Conservation (phyloP, 2,329 filamentous ascomycete species). For the Grosmannia huntii region DNA sequence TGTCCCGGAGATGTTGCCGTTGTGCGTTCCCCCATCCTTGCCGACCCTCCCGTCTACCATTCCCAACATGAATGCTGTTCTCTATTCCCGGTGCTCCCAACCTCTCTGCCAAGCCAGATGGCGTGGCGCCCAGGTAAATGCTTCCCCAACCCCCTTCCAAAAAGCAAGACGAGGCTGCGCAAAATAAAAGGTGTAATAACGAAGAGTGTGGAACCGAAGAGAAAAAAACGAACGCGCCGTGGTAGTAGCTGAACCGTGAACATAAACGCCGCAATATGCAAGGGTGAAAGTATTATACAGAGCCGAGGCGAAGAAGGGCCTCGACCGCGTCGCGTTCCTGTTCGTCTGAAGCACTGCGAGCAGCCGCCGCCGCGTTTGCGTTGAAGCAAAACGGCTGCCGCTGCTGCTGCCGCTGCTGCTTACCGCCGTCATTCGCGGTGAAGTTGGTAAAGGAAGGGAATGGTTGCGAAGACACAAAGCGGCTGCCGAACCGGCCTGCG, state of each 20-base stretch:
- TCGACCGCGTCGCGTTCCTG: slow-evolving; percentile 75
- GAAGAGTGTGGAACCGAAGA: neutral
- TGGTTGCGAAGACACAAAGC: slow-evolving; percentile 33
- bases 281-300: slow-evolving; percentile 45
- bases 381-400: slow-evolving; percentile 36
- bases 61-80: neutral
- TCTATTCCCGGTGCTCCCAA: neutral
- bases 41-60: neutral
- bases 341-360: slow-evolving; percentile 42
- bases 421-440: slow-evolving; percentile 11
- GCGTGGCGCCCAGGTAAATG: neutral
- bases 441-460: slow-evolving; percentile 31
- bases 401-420: slow-evolving; percentile 19
- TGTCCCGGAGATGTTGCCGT: neutral
- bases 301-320: slow-evolving; percentile 68
- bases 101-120: neutral
- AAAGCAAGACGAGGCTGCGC: neutral
- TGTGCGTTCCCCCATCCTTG: neutral
- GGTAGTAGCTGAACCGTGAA: neutral
- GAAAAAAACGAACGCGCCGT: slow-evolving; percentile 1
- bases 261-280: slow-evolving; percentile 41
- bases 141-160: neutral
- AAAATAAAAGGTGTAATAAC: neutral
- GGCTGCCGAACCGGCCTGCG: slow-evolving; percentile 37
- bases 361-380: slow-evolving; percentile 36